Percentiles rank a stretch among this genome's conserved stretches.
Conservation (phyloP, 352 stramenopile species). For the Hyaloperonospora brassicae region DNA sequence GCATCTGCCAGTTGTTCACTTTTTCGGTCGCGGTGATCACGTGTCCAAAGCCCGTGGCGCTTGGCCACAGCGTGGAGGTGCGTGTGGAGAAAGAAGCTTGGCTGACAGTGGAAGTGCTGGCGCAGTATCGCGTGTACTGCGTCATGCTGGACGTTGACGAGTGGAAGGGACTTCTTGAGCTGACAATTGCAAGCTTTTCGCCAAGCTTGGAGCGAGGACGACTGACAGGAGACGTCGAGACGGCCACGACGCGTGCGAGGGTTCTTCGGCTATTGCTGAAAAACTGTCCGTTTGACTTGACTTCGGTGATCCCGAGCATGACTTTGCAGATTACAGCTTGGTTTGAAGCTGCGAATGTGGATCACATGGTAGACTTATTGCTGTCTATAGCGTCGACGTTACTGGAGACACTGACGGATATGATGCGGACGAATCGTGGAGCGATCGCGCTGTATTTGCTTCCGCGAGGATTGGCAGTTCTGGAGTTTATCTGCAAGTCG, state of each 20-base stretch:
- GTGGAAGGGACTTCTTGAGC: conserved; percentile 46
- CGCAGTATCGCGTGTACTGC: conserved; percentile 62
- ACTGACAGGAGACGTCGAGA: conserved; percentile 15
- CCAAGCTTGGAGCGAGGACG: conserved; percentile 4
- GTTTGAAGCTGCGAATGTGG: conserved; percentile 31
- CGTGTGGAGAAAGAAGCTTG: conserved; percentile 64
- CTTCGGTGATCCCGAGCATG: conserved; percentile 28
- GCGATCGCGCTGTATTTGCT: conserved; percentile 38
- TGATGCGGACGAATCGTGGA: conserved; percentile 38
- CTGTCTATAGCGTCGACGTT: conserved; percentile 34
- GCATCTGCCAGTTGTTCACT: conserved; percentile 42
- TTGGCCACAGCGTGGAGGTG: conserved; percentile 25
- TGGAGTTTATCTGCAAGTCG: conserved; percentile 57
- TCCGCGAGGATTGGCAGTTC: conserved; percentile 29
- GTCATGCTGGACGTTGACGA: conserved; percentile 43
- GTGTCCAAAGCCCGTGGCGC: conserved; percentile 19
- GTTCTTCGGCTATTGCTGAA: conserved; percentile 41
- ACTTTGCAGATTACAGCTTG: conserved; percentile 42
- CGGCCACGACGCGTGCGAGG: conserved; percentile 23
- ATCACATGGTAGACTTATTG: conserved; percentile 31
- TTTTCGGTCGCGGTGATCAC: conserved; percentile 50
- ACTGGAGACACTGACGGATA: conserved; percentile 44
- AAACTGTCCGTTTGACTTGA: conserved; percentile 58
- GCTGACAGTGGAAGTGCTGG: conserved; percentile 47
- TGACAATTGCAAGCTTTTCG: conserved; percentile 49